Evolutionary conservation across 2,329 filamentous ascomycete species (phyloP).

Genomic region (Rutstroemia sydowiana): DNA sequence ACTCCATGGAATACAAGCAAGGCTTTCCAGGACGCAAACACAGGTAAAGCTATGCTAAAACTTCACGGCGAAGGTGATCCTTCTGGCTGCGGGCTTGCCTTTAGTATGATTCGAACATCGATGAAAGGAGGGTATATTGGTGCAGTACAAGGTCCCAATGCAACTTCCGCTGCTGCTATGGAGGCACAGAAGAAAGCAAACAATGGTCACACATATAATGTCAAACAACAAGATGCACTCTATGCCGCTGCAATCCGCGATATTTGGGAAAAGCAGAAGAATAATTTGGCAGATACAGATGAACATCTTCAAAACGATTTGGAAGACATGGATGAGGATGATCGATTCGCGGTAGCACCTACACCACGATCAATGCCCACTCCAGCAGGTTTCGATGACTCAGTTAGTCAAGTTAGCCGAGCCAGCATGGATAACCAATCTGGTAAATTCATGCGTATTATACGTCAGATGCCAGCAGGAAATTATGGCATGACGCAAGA

Average conservation of each 20-base stretch:
- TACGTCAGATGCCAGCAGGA: slow-evolving; percentile 52
- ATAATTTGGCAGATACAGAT: slow-evolving; percentile 64
- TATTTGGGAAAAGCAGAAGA: slow-evolving; percentile 86
- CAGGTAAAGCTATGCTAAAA: slow-evolving; percentile 93
- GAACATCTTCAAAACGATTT: slow-evolving; percentile 57
- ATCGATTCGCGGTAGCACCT: slow-evolving; percentile 36
- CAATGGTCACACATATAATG: slow-evolving; percentile 94
- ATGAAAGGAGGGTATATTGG: slow-evolving; percentile 97
- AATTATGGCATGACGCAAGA: slow-evolving; percentile 56
- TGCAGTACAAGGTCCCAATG: slow-evolving; percentile 60
- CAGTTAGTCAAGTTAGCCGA: slow-evolving; percentile 65
- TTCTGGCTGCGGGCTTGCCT: slow-evolving; percentile 84
- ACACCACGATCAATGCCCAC: slow-evolving; percentile 63
- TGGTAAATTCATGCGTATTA: slow-evolving; percentile 65
- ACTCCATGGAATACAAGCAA: slow-evolving; percentile 96
- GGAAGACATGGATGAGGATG: slow-evolving; percentile 45
- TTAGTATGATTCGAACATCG: slow-evolving; percentile 94
- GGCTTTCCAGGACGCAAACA: slow-evolving; percentile 88
- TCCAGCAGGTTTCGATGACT: slow-evolving; percentile 62
- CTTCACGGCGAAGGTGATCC: slow-evolving; percentile 93
- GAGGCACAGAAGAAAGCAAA: slow-evolving; percentile 68
- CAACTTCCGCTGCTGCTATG: slow-evolving; percentile 73
- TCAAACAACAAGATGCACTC: slow-evolving; percentile 84
- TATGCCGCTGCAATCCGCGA: slow-evolving; percentile 87
- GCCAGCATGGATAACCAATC: slow-evolving; percentile 62